Conservation (phyloP, 2,329 filamentous ascomycete genomes). For the Blastomyces percursus region DNA sequence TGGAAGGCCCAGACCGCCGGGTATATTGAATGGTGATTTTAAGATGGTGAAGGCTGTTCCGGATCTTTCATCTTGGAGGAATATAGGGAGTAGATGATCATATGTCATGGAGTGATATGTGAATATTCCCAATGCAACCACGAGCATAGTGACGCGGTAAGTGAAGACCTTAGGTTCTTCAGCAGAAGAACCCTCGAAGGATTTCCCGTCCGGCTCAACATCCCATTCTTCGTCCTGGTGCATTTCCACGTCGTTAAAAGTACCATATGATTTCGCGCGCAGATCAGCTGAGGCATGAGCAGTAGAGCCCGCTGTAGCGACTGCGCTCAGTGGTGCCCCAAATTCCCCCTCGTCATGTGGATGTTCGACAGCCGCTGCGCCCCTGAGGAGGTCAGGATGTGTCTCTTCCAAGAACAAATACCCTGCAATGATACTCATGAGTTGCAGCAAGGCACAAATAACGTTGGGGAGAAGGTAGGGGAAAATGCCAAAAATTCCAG, state of each 20-base stretch:
- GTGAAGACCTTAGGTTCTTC: conserved; percentile 40
- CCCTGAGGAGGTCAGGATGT: conserved; percentile 64
- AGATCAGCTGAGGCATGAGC: conserved; percentile 63
- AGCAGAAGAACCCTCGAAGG: conserved; percentile 11
- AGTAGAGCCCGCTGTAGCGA: conserved; percentile 63
- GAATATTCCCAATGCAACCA: conserved; percentile 77
- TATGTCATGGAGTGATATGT: conserved; percentile 94
- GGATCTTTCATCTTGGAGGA: conserved; percentile 61
- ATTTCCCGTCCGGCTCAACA: conserved; percentile 38
- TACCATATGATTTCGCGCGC: conserved; percentile 68
- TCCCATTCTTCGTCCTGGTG: conserved; percentile 44
- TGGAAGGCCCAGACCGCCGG: conserved; percentile 55
- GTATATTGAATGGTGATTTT: conserved; percentile 43
- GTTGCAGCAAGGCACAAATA: conserved; percentile 64
- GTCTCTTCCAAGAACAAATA: conserved; percentile 78
- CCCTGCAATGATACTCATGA: conserved; percentile 69
- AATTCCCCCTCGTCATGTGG: conserved; percentile 23
- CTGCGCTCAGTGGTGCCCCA: conserved; percentile 38
- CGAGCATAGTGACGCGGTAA: conserved; percentile 59
- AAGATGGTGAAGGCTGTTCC: conserved; percentile 20
- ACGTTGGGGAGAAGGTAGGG: conserved; percentile 87
- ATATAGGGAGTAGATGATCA: conserved; percentile 84
- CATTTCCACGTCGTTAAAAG: conserved; percentile 51
- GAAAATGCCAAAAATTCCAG: conserved; percentile 62
- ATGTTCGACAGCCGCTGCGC: conserved; percentile 49